phyloP scores from a whole-genome alignment of 2,329 filamentous ascomycete species.

The Paracoccidioides lutzii region DNA sequence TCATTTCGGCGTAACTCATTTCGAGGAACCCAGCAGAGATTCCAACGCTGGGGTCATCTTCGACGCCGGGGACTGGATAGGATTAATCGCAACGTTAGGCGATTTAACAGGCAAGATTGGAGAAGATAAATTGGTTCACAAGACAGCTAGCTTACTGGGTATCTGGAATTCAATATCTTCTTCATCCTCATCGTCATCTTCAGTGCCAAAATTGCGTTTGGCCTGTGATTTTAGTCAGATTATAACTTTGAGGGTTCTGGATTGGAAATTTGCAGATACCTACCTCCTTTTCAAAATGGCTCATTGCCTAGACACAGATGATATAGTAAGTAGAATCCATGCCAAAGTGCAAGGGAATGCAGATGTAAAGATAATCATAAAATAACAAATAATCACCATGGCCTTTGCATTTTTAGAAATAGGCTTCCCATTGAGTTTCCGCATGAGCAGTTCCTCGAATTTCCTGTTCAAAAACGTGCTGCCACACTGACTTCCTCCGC shows the following conservation, averaged over 20 bases:
- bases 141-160: neutral
- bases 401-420: constrained; percentile 3
- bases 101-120: neutral
- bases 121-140: neutral
- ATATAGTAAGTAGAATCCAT: neutral
- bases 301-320: neutral
- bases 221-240: neutral
- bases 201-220: constrained; percentile 2
- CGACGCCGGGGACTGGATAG: neutral
- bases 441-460: constrained; percentile 1
- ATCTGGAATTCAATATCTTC: constrained; percentile 3
- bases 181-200: constrained; percentile 2
- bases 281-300: constrained; percentile 3
- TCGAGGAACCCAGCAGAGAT: constrained; percentile 1
- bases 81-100: neutral
- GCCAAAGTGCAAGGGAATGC: neutral
- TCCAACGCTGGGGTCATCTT: neutral
- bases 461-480: constrained; percentile 2
- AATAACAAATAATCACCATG: neutral
- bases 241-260: neutral
- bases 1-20: constrained; percentile 1
- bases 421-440: neutral
- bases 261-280: neutral
- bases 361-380: neutral
- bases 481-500: constrained; percentile 1